These are phyloP conservation scores for Ascochyta clinopodiicola DNA, from an alignment of 2,329 filamentous ascomycete species.

Conservation along the genomic window DNA sequence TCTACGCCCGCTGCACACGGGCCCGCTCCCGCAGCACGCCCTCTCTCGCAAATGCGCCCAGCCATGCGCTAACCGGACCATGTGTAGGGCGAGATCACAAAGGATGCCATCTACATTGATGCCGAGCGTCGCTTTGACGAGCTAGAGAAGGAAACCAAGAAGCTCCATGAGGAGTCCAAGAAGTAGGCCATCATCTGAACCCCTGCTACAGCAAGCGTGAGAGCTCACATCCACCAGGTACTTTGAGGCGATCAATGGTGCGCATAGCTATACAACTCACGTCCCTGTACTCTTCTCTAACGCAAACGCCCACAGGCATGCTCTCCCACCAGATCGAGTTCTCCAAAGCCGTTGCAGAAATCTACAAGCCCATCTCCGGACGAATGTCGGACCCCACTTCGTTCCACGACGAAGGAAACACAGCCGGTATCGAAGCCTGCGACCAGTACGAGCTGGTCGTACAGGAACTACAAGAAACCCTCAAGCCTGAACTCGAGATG, in stretches of 20 bases:
- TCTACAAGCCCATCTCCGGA: constrained; percentile 98
- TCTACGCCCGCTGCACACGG: background rate
- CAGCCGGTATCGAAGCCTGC: constrained; percentile 91
- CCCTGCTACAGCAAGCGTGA: background rate
- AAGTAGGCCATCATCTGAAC: constrained; percentile 58
- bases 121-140: constrained; percentile 93
- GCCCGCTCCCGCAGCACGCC: constrained; percentile 20
- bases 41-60: constrained; percentile 25
- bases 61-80: constrained; percentile 27
- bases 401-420: constrained; percentile 81
- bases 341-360: constrained; percentile 91
- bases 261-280: constrained; percentile 18
- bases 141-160: constrained; percentile 94
- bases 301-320: constrained; percentile 68
- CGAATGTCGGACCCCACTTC: constrained; percentile 92
- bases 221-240: constrained; percentile 60
- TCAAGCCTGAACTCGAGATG: constrained; percentile 95
- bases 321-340: constrained; percentile 97
- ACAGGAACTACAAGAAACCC: constrained; percentile 83
- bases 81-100: constrained; percentile 80
- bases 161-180: constrained; percentile 92
- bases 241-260: constrained; percentile 92
- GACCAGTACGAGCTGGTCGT: constrained; percentile 96
- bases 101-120: constrained; percentile 93
- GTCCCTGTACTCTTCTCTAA: constrained; percentile 11